Percentiles rank a stretch among this genome's conserved stretches.
These are phyloP conservation scores for Phytophthora europaea DNA, from an alignment of 352 stramenopile genomes.

Conservation along the genomic window DNA sequence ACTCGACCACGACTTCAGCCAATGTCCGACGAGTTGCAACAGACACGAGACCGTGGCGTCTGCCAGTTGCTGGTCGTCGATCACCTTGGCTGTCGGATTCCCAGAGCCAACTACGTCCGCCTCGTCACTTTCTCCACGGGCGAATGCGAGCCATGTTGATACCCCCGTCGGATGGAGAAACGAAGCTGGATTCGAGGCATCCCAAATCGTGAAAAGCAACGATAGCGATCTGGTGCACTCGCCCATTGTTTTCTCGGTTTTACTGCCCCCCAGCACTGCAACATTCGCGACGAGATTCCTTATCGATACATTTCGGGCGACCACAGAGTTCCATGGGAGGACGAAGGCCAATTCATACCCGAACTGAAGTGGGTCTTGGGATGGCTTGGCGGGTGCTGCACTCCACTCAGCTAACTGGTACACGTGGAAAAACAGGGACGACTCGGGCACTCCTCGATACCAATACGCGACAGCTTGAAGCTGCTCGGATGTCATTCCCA, in stretches of 20 bases:
- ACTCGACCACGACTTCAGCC: conserved; percentile 62
- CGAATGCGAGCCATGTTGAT: conserved; percentile 40
- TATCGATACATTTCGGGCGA: conserved; percentile 37
- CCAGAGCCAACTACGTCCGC: conserved; percentile 12
- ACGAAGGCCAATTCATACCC: conserved; percentile 58
- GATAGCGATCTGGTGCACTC: conserved; percentile 45
- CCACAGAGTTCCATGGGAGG: conserved; percentile 33
- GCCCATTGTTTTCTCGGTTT: conserved; percentile 17
- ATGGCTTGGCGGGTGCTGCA: conserved; percentile 9
- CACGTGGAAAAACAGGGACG: conserved; percentile 59
- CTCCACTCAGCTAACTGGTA: conserved; percentile 56
- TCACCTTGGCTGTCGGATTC: conserved; percentile 22
- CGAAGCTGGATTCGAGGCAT: conserved; percentile 40
- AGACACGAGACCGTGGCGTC: conserved; percentile 42
- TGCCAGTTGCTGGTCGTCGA: conserved; percentile 26
- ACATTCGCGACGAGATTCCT: conserved; percentile 53
- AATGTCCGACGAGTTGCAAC: conserved; percentile 54
- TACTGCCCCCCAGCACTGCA: conserved; percentile 6
- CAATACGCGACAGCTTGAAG: conserved; percentile 47
- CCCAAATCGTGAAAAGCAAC: conserved; percentile 54
- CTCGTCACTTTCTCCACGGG: conserved; percentile 26
- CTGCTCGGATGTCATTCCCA: conserved; percentile 42
- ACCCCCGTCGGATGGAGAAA: conserved; percentile 49
- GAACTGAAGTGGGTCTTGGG: conserved; percentile 49
- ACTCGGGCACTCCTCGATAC: conserved; percentile 46